phyloP scores from a whole-genome alignment of 1,284 basidiomycete species.

The Volvariella volvacea region DNA sequence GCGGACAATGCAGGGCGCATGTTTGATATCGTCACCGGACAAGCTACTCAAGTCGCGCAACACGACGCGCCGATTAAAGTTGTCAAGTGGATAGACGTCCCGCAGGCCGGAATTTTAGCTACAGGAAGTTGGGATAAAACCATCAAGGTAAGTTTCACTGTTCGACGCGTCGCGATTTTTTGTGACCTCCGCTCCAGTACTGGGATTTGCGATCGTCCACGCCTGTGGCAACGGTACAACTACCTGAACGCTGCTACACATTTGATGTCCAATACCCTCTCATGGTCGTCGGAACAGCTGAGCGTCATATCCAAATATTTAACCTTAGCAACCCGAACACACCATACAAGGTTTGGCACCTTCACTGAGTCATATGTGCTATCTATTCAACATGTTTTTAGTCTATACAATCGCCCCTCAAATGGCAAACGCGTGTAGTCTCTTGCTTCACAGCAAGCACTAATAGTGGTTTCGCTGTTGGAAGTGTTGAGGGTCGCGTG shows the following conservation, averaged over 20 bases:
- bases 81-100: constrained; percentile 71
- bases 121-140: constrained; percentile 94
- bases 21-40: constrained; percentile 76
- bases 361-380: constrained; percentile 1
- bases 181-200: constrained; percentile 50
- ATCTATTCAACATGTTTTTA: constrained; percentile 20
- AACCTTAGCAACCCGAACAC: constrained; percentile 79
- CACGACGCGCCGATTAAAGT: constrained; percentile 81
- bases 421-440: constrained; percentile 91
- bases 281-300: constrained; percentile 94
- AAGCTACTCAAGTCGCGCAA: constrained; percentile 69
- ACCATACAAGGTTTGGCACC: constrained; percentile 57
- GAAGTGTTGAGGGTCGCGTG: constrained; percentile 93
- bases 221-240: constrained; percentile 71
- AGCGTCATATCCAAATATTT: constrained; percentile 84
- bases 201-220: constrained; percentile 80
- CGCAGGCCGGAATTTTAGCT: constrained; percentile 63
- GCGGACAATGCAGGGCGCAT: constrained; percentile 81
- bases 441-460: constrained; percentile 73
- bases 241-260: constrained; percentile 88
- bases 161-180: neutral
- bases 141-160: constrained; percentile 52
- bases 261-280: constrained; percentile 82
- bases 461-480: constrained; percentile 82
- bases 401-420: constrained; percentile 79